Evolutionary conservation across 2,329 filamentous ascomycete species (phyloP).

Genomic region (Talaromyces sp.): DNA sequence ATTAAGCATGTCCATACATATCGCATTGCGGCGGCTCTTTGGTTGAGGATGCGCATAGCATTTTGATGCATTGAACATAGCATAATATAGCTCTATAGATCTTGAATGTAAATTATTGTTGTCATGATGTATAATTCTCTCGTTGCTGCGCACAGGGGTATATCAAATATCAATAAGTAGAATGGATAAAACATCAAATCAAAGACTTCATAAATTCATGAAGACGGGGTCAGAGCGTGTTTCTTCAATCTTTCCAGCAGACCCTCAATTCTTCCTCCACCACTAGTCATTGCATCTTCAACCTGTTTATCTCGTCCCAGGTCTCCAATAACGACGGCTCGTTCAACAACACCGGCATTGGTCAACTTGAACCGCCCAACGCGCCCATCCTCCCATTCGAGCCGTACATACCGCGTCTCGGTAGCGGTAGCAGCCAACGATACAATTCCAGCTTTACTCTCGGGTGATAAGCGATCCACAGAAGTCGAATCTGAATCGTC

Average conservation of each 20-base stretch:
- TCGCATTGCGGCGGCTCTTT: constrained; percentile 26
- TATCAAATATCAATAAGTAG: no score
- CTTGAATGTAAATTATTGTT: constrained; percentile 10
- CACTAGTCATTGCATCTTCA: constrained; percentile 39
- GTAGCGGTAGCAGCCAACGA: constrained; percentile 39
- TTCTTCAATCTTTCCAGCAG: constrained; percentile 36
- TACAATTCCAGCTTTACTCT: constrained; percentile 36
- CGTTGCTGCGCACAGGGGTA: constrained; percentile 17
- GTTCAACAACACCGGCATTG: constrained; percentile 43
- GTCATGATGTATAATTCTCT: no score
- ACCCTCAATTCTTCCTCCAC: constrained; percentile 38
- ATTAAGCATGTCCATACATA: constrained; percentile 20
- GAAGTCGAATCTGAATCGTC: constrained; percentile 13
- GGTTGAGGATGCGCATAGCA: constrained; percentile 30
- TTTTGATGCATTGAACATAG: constrained; percentile 12
- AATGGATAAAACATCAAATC: no score
- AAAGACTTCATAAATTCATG: no score
- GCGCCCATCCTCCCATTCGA: constrained; percentile 49
- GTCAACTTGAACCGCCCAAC: constrained; percentile 49
- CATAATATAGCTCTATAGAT: constrained; percentile 9
- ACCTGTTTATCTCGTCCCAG: constrained; percentile 40
- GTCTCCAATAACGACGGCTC: constrained; percentile 48
- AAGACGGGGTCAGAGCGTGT: not conserved
- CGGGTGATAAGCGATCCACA: constrained; percentile 19
- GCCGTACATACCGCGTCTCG: constrained; percentile 46